Evolutionary conservation across 2,329 filamentous ascomycete species (phyloP).

Genomic region (Ceratocystis cacaofunesta): DNA sequence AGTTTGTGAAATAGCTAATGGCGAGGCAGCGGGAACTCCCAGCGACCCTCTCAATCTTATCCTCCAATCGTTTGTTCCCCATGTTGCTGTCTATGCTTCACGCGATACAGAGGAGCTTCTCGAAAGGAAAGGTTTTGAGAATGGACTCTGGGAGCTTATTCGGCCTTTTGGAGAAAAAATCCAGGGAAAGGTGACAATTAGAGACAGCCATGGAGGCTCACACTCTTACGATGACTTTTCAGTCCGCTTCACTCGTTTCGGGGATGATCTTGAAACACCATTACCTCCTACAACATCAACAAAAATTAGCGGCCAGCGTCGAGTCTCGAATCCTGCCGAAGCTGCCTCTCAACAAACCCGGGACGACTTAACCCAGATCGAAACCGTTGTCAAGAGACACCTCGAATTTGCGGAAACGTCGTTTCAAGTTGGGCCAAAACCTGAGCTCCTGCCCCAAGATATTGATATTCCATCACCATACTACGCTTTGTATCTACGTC

Average conservation of each 20-base stretch:
- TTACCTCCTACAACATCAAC: slow-evolving; percentile 26
- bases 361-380: slow-evolving; percentile 46
- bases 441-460: slow-evolving; percentile 27
- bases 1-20: slow-evolving; percentile 22
- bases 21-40: slow-evolving; percentile 31
- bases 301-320: slow-evolving; percentile 9
- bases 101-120: slow-evolving; percentile 69
- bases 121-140: slow-evolving; percentile 66
- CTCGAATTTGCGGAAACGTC: slow-evolving; percentile 57
- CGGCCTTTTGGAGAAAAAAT: slow-evolving; percentile 83
- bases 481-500: slow-evolving; percentile 70
- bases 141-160: slow-evolving; percentile 71
- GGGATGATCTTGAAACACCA: slow-evolving; percentile 39
- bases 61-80: slow-evolving; percentile 72
- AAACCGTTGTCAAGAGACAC: slow-evolving; percentile 67
- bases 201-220: slow-evolving; percentile 78
- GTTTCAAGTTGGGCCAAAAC: slow-evolving; percentile 25
- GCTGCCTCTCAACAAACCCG: slow-evolving; percentile 15
- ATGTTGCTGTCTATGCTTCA: slow-evolving; percentile 77
- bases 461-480: slow-evolving; percentile 54
- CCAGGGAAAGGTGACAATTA: slow-evolving; percentile 72
- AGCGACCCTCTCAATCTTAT: slow-evolving; percentile 51
- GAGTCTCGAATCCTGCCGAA: slow-evolving; percentile 9
- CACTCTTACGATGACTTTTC: slow-evolving; percentile 79
- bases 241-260: slow-evolving; percentile 66